Conservation (phyloP, 495 filamentous ascomycete genomes). For the Podospora bellae-mahoneyi region DNA sequence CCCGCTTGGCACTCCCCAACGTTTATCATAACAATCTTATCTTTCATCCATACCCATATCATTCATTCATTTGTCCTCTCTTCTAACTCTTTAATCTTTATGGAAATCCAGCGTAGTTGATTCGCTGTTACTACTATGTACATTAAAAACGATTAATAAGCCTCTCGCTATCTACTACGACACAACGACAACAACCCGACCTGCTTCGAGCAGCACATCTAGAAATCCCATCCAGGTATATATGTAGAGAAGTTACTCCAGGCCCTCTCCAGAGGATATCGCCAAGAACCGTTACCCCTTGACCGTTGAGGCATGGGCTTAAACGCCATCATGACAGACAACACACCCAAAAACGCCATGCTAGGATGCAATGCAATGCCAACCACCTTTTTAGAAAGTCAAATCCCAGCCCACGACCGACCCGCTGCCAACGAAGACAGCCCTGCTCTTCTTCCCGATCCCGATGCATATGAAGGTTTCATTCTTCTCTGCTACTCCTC, state of each 20-base stretch:
- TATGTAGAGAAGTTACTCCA: background rate
- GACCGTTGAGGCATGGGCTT: background rate
- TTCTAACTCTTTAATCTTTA: background rate
- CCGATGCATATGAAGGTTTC: background rate
- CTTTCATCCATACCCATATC: background rate
- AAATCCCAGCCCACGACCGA: background rate
- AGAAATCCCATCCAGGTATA: background rate
- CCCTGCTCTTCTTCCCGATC: background rate
- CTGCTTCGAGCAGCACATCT: background rate
- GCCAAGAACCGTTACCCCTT: background rate
- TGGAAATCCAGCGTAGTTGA: background rate
- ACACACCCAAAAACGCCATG: slow-evolving; percentile 3
- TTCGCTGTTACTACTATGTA: background rate
- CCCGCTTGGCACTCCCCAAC: background rate
- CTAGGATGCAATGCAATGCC: slow-evolving; percentile 4
- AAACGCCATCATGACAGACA: background rate
- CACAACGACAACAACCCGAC: background rate
- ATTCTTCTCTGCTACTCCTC: slow-evolving; percentile 15
- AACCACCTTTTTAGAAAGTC: background rate
- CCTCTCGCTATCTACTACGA: background rate
- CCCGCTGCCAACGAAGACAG: background rate
- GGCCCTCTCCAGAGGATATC: background rate
- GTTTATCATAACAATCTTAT: background rate
- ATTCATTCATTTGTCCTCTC: background rate
- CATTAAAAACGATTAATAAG: background rate